phyloP scores from a whole-genome alignment of 176 grass and related monocot genomes.

The Themeda triandra region DNA sequence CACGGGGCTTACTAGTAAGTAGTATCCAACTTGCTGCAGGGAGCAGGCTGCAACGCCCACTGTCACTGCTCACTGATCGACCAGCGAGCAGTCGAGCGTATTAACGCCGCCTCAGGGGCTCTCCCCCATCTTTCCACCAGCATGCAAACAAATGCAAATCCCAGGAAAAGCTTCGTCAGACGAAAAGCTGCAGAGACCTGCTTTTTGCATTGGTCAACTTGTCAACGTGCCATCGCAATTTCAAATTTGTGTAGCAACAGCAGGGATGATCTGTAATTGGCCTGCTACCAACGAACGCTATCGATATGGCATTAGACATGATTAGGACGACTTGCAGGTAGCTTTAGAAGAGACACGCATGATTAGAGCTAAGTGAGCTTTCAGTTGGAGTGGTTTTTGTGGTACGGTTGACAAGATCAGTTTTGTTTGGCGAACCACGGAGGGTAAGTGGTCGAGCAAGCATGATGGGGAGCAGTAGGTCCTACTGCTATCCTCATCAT shows the following conservation, averaged over 20 bases:
- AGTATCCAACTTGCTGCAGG: neutral
- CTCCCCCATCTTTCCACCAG: neutral
- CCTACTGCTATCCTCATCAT: neutral
- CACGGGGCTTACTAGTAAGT: neutral
- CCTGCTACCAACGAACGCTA: slow-evolving; percentile 4
- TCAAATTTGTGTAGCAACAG: neutral
- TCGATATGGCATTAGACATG: neutral
- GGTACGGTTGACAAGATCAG: neutral
- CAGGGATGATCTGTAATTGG: neutral
- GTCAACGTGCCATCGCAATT: neutral
- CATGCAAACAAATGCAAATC: neutral
- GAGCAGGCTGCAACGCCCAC: neutral
- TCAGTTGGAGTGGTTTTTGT: slow-evolving; percentile 12
- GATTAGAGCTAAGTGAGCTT: slow-evolving; percentile 9
- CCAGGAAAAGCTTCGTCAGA: neutral
- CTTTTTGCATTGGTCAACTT: neutral
- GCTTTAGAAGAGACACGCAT: neutral
- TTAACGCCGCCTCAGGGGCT: neutral
- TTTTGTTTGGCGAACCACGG: neutral
- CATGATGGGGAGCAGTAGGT: neutral
- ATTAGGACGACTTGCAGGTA: neutral
- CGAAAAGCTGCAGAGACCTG: neutral
- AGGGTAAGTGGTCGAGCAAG: neutral
- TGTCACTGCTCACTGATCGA: neutral
- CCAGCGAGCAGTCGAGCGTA: neutral